Evolutionary conservation across 768 basidiomycete genomes (phyloP).

Genomic region (Hydnomerulius pinastri): DNA sequence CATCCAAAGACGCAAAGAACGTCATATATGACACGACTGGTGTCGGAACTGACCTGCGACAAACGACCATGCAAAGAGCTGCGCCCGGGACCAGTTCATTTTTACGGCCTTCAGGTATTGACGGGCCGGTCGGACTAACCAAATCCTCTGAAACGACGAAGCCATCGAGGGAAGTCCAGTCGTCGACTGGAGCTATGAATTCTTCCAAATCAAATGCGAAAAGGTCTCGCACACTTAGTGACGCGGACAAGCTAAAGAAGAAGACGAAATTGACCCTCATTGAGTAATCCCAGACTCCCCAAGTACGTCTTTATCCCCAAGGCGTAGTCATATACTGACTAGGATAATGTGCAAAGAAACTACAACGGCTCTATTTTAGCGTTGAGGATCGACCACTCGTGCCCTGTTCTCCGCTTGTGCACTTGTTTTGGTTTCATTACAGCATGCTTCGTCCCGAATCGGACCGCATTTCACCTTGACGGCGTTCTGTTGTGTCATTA

Average conservation of each 20-base stretch:
- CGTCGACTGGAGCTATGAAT: conserved; percentile 6
- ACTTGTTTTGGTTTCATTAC: conserved; percentile 21
- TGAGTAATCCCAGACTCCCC: conserved; percentile 23
- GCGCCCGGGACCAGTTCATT: conserved; percentile 3
- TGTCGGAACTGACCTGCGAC: conserved; percentile 52
- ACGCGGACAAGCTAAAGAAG: conserved; percentile 21
- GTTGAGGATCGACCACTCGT: conserved; percentile 23
- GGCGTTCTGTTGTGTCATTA: conserved; percentile 21
- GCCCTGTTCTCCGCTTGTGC: conserved; percentile 6
- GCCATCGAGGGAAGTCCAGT: background rate
- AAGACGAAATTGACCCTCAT: conserved; percentile 25
- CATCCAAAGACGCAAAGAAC: conserved; percentile 43
- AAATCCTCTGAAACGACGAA: conserved; percentile 10
- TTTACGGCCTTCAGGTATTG: conserved; percentile 25
- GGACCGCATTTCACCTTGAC: conserved; percentile 12
- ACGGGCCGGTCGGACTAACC: conserved; percentile 14
- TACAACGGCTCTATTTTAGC: conserved; percentile 8
- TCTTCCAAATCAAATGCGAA: conserved; percentile 18
- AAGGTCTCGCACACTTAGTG: conserved; percentile 22
- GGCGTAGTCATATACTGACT: conserved; percentile 10
- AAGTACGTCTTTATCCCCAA: conserved; percentile 23
- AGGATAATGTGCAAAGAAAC: conserved; percentile 18
- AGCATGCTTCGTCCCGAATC: conserved; percentile 18
- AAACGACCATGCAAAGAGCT: conserved; percentile 18
- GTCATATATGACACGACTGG: conserved; percentile 47